phyloP scores from a whole-genome alignment of 2,329 filamentous ascomycete genomes.

The Pseudopithomyces chartarum region DNA sequence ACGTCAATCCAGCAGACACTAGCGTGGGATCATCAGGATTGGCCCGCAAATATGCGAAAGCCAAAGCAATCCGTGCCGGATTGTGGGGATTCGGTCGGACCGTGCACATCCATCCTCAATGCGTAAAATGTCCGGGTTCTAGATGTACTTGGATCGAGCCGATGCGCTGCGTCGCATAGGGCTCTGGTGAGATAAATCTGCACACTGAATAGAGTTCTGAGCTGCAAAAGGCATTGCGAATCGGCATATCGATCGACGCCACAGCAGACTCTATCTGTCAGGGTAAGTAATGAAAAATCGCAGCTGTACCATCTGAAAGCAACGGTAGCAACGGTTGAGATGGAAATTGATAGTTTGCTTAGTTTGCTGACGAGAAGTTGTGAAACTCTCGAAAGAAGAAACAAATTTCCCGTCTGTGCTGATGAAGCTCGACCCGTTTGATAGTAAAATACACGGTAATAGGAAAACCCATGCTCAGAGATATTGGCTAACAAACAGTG shows the following conservation, averaged over 20 bases:
- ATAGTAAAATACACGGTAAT: background rate
- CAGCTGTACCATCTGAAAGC: background rate
- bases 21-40: background rate
- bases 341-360: background rate
- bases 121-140: background rate
- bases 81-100: background rate
- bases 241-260: no score
- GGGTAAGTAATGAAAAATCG: no score
- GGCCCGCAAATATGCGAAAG: background rate
- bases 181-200: no score
- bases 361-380: background rate
- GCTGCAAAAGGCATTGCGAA: no score
- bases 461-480: background rate
- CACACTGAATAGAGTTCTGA: no score
- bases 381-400: background rate
- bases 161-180: no score
- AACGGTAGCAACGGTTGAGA: background rate
- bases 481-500: slow-evolving; percentile 1
- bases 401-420: background rate
- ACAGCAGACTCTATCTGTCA: no score
- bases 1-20: no score
- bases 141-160: background rate
- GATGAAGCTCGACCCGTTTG: background rate
- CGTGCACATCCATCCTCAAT: background rate
- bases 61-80: slow-evolving; percentile 1